Evolutionary conservation across 2,329 filamentous ascomycete genomes (phyloP), one percentile per base, ranked within the genome.

Genomic region (Diaporthe longicolla): DNA sequence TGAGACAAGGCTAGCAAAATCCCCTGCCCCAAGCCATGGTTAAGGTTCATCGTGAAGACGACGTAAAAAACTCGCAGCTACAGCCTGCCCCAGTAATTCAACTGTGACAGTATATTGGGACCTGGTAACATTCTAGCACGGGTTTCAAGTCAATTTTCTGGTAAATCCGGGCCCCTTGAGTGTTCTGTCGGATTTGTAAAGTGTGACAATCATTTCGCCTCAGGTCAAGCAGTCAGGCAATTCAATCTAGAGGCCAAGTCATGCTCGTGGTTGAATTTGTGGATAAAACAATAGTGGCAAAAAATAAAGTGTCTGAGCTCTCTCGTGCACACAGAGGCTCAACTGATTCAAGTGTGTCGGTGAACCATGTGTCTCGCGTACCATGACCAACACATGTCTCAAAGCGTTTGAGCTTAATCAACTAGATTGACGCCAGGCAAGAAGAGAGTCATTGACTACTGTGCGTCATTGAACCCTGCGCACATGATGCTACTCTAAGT

Each of bases 401-500:
- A 40, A 52, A 13, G 63, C 29, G 29, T 37, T 13, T 37, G 29
- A 66, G 45, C 63, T 66, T 52, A 66, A 26, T 17, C 21, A 66
- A 11, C 45, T 52, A 50, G 50, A 40, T 17, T 3, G 45, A 35
- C 52, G 29, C 13, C 21, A 24, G 43, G 29, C 35, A 48, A 21
- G 43, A 17, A 50, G 37, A 61, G 54, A 57, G 45, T 66, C 63
- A 66, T 66, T 29, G 63, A 37, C 63, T 52, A 29, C 17, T 66
- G 40, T 50, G 26, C 21, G 63, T 66, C 63, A 66, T 52, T 66
- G 45, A 52, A 37, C 26, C 45, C 61, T 35, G 21, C 26, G 29
- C 45, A 52, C 45, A n/a, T 24, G 29, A 65, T 32, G 43, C 26
- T 17, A 32, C 29, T 43, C n/a, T 17, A 40, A 26, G 43, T 35